Conservation (phyloP, 2,329 filamentous ascomycete genomes). For the Fusarium ambrosium region DNA sequence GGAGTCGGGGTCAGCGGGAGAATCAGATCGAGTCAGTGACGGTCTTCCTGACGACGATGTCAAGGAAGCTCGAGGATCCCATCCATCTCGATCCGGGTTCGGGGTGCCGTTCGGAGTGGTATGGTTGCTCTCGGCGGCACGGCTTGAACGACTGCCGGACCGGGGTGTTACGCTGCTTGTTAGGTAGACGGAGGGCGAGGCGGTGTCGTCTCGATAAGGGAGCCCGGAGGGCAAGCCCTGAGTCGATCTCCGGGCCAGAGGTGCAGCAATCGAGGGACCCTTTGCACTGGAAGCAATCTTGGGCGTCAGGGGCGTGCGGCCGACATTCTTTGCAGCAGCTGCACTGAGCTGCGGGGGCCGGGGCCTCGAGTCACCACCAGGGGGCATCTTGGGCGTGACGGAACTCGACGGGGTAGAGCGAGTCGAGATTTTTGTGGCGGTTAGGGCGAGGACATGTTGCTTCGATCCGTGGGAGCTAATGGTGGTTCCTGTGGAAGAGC, state of each 20-base stretch:
- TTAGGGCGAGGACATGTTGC: slow-evolving; percentile 51
- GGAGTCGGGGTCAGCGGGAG: slow-evolving; percentile 48
- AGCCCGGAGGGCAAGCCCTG: slow-evolving; percentile 23
- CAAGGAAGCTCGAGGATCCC: slow-evolving; percentile 58
- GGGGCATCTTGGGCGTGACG: slow-evolving; percentile 54
- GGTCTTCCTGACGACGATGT: slow-evolving; percentile 43
- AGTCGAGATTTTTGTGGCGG: slow-evolving; percentile 47
- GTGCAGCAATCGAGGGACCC: slow-evolving; percentile 56
- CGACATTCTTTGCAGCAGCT: slow-evolving; percentile 67
- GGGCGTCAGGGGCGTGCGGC: slow-evolving; percentile 65
- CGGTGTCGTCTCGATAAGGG: slow-evolving; percentile 35
- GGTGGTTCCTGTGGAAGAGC: slow-evolving; percentile 28
- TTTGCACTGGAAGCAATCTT: slow-evolving; percentile 65
- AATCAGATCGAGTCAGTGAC: slow-evolving; percentile 42
- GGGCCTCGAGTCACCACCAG: slow-evolving; percentile 69
- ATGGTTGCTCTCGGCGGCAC: slow-evolving; percentile 73
- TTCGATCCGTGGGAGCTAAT: slow-evolving; percentile 43
- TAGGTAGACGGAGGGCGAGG: slow-evolving; percentile 57
- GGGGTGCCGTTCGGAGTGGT: slow-evolving; percentile 76
- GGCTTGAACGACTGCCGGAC: slow-evolving; percentile 78
- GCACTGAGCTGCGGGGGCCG: slow-evolving; percentile 78
- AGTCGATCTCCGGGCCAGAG: slow-evolving; percentile 57
- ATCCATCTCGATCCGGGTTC: slow-evolving; percentile 60
- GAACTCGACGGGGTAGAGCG: slow-evolving; percentile 46
- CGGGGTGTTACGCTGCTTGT: slow-evolving; percentile 82